Conservation (phyloP, 352 stramenopile genomes). For the Phytophthora ramorum region DNA sequence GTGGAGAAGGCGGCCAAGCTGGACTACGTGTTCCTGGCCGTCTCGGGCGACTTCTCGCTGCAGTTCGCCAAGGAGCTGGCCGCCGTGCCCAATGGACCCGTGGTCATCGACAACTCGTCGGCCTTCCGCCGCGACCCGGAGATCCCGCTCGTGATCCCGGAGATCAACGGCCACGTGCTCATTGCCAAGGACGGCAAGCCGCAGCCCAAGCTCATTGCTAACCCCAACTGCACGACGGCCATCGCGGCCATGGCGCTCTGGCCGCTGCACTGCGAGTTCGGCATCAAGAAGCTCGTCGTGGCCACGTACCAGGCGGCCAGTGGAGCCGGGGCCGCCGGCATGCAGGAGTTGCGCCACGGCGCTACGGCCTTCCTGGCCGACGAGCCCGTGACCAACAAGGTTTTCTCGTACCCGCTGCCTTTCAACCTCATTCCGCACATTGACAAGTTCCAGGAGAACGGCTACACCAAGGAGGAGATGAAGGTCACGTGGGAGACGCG, state of each 20-base stretch:
- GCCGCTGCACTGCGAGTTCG: constrained; percentile 96
- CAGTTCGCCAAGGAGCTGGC: constrained; percentile 95
- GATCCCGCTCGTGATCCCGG: constrained; percentile 94
- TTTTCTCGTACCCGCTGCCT: constrained; percentile 97
- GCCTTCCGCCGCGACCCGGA: constrained; percentile 94
- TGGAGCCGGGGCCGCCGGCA: constrained; percentile 92
- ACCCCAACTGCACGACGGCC: constrained; percentile 99
- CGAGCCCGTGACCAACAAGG: constrained; percentile 84
- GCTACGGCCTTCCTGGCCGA: constrained; percentile 78
- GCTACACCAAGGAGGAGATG: constrained; percentile 99
- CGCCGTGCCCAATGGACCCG: constrained; percentile 71
- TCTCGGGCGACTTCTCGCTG: constrained; percentile 97
- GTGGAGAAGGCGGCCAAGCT: constrained; percentile 92
- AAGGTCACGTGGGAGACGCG: constrained; percentile 98
- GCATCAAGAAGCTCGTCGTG: constrained; percentile 96
- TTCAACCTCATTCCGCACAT: constrained; percentile 99
- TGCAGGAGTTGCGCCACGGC: constrained; percentile 96
- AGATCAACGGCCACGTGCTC: constrained; percentile 95
- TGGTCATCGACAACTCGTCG: constrained; percentile 99
- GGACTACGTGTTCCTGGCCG: constrained; percentile 98
- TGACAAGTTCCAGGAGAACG: constrained; percentile 99
- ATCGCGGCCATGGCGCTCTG: constrained; percentile 98
- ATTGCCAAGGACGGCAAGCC: constrained; percentile 52
- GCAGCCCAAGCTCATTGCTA: constrained; percentile 95
- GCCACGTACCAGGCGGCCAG: constrained; percentile 96